Evolutionary conservation across 257 asterid genomes (phyloP), one percentile per base, ranked within the genome.

Genomic region (Agastache rugosa): DNA sequence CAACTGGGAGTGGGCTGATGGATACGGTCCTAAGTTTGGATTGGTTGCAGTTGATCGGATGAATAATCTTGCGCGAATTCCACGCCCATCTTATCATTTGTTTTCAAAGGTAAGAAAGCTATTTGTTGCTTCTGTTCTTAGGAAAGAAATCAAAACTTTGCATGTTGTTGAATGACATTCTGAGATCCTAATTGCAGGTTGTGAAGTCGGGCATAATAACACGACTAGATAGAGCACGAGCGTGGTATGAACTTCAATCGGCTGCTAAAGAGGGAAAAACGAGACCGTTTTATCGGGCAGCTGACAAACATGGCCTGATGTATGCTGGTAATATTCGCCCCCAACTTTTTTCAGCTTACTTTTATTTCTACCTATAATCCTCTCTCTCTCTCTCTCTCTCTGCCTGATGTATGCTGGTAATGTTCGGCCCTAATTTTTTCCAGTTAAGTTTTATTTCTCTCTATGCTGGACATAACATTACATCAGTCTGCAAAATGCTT

Each of bases 1-100:
- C 83, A 94, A 94, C 86, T 94, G 99, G 99, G 99, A 94, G 73
- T 94, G 99, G 99, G 97, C 99, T 51, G 99, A 94, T 81, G 99
- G 99, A 4, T 94, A 94, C 70, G 99, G 99, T 25, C 99, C 99
- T 44, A 94, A 94, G 87, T 94, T 92, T 73, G 99, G 99, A 62
- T 81, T 94, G 78, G 96, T 90, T 42, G 97, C 91, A 47, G 98
- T 93, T 44, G 97, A 93, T 65, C 97, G 98, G 25, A 75, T 74
- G 42, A 88, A 91, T 56, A 82, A 91, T 79, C 97, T 93, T 71
- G 95, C 90, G 8, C 83, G 97, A 71, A 80, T 78, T 48, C 93
- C 97, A 34, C 97, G 98, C 25, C 96, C 93, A 2, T 93, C 98
- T 12, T 93, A 93, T 73, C 56, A 86, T 76, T 79, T 90, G 86